These are phyloP conservation scores for Raddia distichophylla DNA, from an alignment of 176 grass and related monocot species.

Conservation along the genomic window DNA sequence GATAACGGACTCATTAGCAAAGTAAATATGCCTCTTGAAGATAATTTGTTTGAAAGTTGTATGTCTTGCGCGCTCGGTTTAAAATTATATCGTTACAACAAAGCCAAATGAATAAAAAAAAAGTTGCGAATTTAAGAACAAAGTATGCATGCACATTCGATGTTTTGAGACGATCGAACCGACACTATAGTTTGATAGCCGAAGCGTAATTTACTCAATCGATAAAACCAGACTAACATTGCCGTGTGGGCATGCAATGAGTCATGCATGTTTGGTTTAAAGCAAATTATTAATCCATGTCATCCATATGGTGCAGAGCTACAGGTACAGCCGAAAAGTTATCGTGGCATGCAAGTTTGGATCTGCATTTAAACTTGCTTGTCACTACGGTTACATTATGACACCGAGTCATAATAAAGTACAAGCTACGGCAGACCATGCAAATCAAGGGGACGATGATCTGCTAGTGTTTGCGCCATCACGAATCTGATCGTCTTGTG, in stretches of 20 bases:
- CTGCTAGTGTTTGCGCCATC: background rate
- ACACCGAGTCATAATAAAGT: background rate
- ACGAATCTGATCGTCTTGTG: background rate
- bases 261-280: background rate
- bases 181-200: too few relatives aligned
- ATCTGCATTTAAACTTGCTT: slow-evolving; percentile 9
- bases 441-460: slow-evolving; percentile 11
- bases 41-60: too few relatives aligned
- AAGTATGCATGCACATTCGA: too few relatives aligned
- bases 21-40: too few relatives aligned
- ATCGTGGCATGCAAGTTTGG: slow-evolving; percentile 28
- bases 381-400: background rate
- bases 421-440: slow-evolving; percentile 5
- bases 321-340: background rate
- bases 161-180: too few relatives aligned
- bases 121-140: too few relatives aligned
- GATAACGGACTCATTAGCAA: too few relatives aligned
- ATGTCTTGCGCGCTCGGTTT: too few relatives aligned
- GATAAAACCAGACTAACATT: too few relatives aligned
- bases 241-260: background rate
- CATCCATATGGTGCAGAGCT: background rate
- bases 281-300: slow-evolving; percentile 14
- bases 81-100: too few relatives aligned
- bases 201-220: too few relatives aligned
- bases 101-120: too few relatives aligned